Conservation (phyloP, 148 eudicot genomes). For the Rhododendron williamsianum region DNA sequence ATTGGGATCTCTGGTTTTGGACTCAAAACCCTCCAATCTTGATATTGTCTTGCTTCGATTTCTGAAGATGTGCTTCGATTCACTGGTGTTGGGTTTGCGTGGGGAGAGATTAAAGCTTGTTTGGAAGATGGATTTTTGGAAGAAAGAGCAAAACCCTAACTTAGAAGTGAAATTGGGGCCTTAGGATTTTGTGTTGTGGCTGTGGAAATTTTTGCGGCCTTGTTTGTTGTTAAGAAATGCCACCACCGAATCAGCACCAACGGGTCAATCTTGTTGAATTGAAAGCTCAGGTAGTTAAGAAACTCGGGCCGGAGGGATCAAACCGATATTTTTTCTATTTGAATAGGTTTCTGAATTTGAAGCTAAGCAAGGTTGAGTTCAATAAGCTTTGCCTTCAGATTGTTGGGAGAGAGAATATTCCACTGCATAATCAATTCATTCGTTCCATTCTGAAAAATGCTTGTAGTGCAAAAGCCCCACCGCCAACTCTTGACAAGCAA, state of each 20-base stretch:
- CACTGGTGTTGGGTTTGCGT: slow-evolving; percentile 15
- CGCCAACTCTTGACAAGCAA: slow-evolving; percentile 25
- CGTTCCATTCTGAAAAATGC: slow-evolving; percentile 57
- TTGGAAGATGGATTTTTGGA: slow-evolving; percentile 28
- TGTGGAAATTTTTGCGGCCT: slow-evolving; percentile 5
- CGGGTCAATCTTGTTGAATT: slow-evolving; percentile 44
- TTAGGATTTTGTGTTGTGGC: slow-evolving; percentile 6
- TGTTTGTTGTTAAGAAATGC: slow-evolving; percentile 34
- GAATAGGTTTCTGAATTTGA: slow-evolving; percentile 42
- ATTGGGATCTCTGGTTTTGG: slow-evolving; percentile 32
- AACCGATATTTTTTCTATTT: slow-evolving; percentile 44
- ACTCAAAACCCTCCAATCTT: slow-evolving; percentile 12
- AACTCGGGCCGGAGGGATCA: slow-evolving; percentile 50
- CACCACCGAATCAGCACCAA: slow-evolving; percentile 36
- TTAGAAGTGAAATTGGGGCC: slow-evolving; percentile 19
- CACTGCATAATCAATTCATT: slow-evolving; percentile 59
- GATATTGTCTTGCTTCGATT: slow-evolving; percentile 3
- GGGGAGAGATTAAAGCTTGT: slow-evolving; percentile 17
- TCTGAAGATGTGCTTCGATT: slow-evolving; percentile 25
- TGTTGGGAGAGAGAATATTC: slow-evolving; percentile 57
- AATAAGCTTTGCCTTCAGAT: slow-evolving; percentile 42
- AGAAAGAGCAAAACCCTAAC: slow-evolving; percentile 28
- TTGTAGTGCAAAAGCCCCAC: slow-evolving; percentile 46
- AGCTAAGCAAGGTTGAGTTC: slow-evolving; percentile 50
- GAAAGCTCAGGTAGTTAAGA: slow-evolving; percentile 47